Evolutionary conservation across 805 yeast genomes (phyloP), one percentile per base, ranked within the genome.

Genomic region (Candida qinlingensis): DNA sequence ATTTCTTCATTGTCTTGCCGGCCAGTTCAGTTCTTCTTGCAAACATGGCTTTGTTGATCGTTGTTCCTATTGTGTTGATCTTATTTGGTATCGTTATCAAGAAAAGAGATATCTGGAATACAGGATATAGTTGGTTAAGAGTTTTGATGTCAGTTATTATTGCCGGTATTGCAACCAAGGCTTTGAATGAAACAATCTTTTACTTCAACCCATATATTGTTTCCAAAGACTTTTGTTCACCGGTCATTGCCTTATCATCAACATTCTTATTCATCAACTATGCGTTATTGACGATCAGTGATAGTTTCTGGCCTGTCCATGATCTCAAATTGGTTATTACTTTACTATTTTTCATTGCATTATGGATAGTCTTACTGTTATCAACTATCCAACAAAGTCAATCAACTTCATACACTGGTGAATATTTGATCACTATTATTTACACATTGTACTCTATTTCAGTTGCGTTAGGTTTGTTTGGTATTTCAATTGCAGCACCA

Each of bases 291-390:
- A 80, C 68, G 0, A 39, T 64, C 4, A 58, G 64, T 13, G 63
- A 69, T 41, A 48, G 58, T 13, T 36, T 73, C 11, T 66, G 70
- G 47, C 81, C 83, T 1, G 72, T 75, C 19, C 77, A 74, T 50
- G 83, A 81, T 55, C 81, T 80, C 56, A 85, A 86, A 60, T 72
- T 83, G 47, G 69, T 80, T 19, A 69, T 77, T 3, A 61, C 83
- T 3, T 56, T 82, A 26, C 85, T 85, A 62, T 64, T 78, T 10
- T 74, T 82, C 34, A 62, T 76, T 35, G 50, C 77, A 4, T 67
- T 75, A 49, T 89, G 96, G 96, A 46, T 74, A 1, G 55, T 67
- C 0, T 69, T 85, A 46, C 58, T 83, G 3, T 70, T 75, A 45
- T 64, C 73, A 11, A 83, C 86, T 7, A 70, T 77, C 27, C 60